A percentile compares a stretch with the other conserved stretches of the same genome.
phyloP scores from a whole-genome alignment of 148 eudicot genomes.

The Hydrangea macrophylla region DNA sequence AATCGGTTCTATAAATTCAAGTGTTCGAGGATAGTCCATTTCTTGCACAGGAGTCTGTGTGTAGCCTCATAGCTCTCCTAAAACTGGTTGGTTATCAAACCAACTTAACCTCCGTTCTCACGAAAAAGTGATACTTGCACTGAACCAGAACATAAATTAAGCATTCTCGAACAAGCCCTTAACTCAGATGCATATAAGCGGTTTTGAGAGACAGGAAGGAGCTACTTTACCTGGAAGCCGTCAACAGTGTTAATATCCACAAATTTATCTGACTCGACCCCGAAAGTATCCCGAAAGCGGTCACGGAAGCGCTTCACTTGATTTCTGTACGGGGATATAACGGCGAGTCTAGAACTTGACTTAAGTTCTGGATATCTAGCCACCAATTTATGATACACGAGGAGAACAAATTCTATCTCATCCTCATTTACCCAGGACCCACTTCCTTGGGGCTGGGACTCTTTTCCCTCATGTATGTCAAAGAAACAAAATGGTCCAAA shows the following conservation, averaged over 20 bases:
- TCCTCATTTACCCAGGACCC: slow-evolving; percentile 77
- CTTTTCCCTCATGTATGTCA: slow-evolving; percentile 80
- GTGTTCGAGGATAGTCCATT: no score
- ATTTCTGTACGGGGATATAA: slow-evolving; percentile 81
- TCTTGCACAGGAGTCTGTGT: no score
- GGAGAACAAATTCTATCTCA: slow-evolving; percentile 86
- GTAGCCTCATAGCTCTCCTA: no score
- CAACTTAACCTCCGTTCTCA: no score
- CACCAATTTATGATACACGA: slow-evolving; percentile 70
- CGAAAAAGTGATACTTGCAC: no score
- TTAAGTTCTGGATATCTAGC: slow-evolving; percentile 78
- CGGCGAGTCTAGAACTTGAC: slow-evolving; percentile 75
- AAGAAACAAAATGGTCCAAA: slow-evolving; percentile 98
- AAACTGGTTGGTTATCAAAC: no score
- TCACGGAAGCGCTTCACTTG: slow-evolving; percentile 80
- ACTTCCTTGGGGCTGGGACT: slow-evolving; percentile 63
- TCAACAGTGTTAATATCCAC: slow-evolving; percentile 96
- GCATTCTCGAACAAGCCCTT: slow-evolving; percentile 1
- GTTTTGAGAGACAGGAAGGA: neutral
- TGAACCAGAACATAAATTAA: neutral
- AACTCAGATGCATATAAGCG: neutral
- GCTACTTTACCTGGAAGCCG: slow-evolving; percentile 78
- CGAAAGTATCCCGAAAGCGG: slow-evolving; percentile 61
- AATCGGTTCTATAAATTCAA: no score
- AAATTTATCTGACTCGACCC: slow-evolving; percentile 71